Evolutionary conservation across 73 alveolate species (phyloP), one percentile per base, ranked within the genome.

Genomic region (Paramecium biaurelia): DNA sequence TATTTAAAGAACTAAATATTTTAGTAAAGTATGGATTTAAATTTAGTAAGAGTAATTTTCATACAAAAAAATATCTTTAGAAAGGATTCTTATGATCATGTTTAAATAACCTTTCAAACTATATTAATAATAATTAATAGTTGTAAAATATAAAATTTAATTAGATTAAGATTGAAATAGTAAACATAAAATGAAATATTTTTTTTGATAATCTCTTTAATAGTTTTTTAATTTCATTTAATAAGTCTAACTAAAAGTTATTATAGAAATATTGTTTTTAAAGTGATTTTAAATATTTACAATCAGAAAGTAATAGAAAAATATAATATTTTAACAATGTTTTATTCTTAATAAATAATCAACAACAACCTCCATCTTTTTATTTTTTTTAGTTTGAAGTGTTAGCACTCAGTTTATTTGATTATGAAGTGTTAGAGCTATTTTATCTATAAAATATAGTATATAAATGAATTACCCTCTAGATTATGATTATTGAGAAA

Each of bases 341-440:
- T 63, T 26, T 63, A 26, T 63, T 30, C 45, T 63, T 63, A 28
- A 26, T 63, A 63, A 12, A 26, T 63, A 63, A 30, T 63, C 84
- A 63, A 63, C 84, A 63, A 18, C 84, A 63, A 12, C 84, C 84
- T 12, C 84, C 84, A 63, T 63, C 84, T 30, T 63, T 63, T 12
- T 26, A 63, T 63, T 63, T 63, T 63, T 63, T 63, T 63, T 63
- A 63, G 28, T 63, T 63, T 63, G 84, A 63, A 12, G 49, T 63
- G 45, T 26, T 63, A 26, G 84, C 84, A 30, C 49, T 30, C 11
- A 63, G 45, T 63, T 26, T 63, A 30, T 32, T 63, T 24, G 49
- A 24, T 63, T 63, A 9, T 63, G 84, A 23, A 30, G 49, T 0
- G 45, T 10, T 63, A 2, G 84, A 0, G 12, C 2, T 30, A 30